A percentile compares a stretch with the other conserved stretches of the same genome.
Evolutionary conservation across 345 rosid species (phyloP).

Genomic region (Gossypium herbaceum): DNA sequence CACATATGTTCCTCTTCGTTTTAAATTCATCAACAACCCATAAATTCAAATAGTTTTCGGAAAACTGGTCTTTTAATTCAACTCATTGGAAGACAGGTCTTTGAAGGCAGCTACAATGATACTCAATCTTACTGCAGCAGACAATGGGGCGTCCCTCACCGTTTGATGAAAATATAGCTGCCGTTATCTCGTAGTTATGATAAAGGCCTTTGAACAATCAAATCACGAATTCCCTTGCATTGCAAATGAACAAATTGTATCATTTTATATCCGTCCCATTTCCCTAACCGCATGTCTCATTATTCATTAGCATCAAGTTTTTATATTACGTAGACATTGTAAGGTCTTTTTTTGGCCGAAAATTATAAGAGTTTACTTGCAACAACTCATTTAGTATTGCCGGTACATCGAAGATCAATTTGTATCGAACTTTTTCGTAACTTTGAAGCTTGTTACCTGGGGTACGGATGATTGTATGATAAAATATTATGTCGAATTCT

Average conservation of each 20-base stretch:
- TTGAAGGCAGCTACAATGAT: slow-evolving; percentile 82
- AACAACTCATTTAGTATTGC: neutral
- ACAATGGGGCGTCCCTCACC: slow-evolving; percentile 89
- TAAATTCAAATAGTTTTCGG: neutral
- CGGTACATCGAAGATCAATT: neutral
- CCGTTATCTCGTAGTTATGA: neutral
- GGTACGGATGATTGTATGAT: neutral
- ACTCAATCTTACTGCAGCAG: slow-evolving; percentile 76
- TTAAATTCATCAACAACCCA: neutral
- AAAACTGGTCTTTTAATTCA: neutral
- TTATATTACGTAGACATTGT: neutral
- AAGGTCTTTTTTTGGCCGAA: neutral
- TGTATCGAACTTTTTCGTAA: neutral
- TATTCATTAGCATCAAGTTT: neutral
- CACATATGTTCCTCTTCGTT: neutral
- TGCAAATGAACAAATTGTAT: neutral
- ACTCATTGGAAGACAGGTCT: slow-evolving; percentile 46
- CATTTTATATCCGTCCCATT: neutral
- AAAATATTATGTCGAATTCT: neutral
- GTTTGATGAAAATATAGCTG: slow-evolving; percentile 32
- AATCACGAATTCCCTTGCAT: neutral
- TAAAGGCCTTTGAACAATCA: neutral
- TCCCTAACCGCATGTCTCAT: neutral
- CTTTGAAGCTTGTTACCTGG: neutral
- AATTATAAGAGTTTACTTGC: neutral